Evolutionary conservation across 768 basidiomycete species (phyloP), one percentile per base, ranked within the genome.

Genomic region (Amanita fuliginea): DNA sequence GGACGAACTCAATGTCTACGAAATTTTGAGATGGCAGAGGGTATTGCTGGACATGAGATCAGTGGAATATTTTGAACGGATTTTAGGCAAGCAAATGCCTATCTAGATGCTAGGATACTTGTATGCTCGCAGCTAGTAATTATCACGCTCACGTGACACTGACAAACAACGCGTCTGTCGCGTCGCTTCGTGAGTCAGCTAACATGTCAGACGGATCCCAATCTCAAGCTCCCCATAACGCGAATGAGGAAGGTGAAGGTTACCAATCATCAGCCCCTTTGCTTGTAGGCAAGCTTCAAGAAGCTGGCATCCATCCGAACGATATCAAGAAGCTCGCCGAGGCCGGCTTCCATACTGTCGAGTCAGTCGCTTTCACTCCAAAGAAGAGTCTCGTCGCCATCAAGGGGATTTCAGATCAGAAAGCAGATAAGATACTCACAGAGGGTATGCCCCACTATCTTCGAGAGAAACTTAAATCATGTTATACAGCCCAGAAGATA

Each of bases 301-400:
- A 95, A 69, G 81, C 81, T 14, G 95, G 95, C 6, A 88, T 97
- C 54, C 81, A 85, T 42, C 64, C 82, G 24, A 86, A 90, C 57
- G 96, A 98, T 60, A 83, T 94, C 70, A 91, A 94, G 78, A 98
- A 98, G 64, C 82, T 99, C 42, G 65, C 79, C 10, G 94, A 96
- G 45, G 90, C 88, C 26, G 96, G 96, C 10, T 76, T 88, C 52
- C 79, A 95, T 64, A 98, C 96, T 2, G 81, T 99, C 54, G 96
- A 99, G 63, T 80, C 91, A 13, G 91, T 98, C 45, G 94, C 92
- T 30, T 97, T 93, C 61, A 97, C 94, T 0, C 90, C 95, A 11
- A 96, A 97, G 77, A 98, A 97, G 70, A 73, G 74, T 46, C 69
- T 98, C 30, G 77, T 89, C 51, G 77, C 80, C 4, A 94, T 98